phyloP scores from a whole-genome alignment of 225 moss, liverwort and hornwort species.

The Asterella californica region DNA sequence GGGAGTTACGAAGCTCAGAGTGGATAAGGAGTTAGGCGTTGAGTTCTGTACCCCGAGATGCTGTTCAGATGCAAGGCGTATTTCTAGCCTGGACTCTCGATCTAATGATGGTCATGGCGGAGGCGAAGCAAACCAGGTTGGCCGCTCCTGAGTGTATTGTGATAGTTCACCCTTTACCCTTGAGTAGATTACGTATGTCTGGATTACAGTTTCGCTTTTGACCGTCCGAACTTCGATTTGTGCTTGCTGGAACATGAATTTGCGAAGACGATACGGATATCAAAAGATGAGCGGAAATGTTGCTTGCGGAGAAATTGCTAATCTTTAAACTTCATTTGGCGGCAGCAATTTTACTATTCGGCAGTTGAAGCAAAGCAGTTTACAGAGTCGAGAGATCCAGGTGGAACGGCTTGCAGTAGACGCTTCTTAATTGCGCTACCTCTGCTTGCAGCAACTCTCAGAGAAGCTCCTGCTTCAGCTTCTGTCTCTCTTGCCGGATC shows the following conservation, averaged over 20 bases:
- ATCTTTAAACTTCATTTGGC: conserved; percentile 7
- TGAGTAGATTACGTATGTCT: neutral
- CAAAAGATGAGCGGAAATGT: neutral
- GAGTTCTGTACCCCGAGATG: neutral
- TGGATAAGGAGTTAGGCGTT: neutral
- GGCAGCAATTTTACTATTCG: conserved; percentile 38
- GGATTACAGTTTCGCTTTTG: neutral
- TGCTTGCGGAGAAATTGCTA: neutral
- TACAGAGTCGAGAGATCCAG: conserved; percentile 31
- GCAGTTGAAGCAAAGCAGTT: conserved; percentile 33
- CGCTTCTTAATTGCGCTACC: conserved; percentile 37
- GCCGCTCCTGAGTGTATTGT: neutral
- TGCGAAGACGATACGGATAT: neutral
- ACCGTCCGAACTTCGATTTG: neutral
- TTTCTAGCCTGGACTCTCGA: neutral
- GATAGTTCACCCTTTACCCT: neutral
- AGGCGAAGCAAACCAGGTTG: conserved; percentile 11
- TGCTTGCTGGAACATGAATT: neutral
- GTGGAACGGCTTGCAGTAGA: conserved; percentile 21
- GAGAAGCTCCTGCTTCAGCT: conserved; percentile 31
- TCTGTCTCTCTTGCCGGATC: conserved; percentile 28
- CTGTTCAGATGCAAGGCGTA: neutral
- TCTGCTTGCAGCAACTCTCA: conserved; percentile 21
- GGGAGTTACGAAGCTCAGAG: neutral
- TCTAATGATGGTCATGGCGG: neutral